Evolutionary conservation across 176 grass and related monocot species (phyloP), one percentile per base, ranked within the genome.

Genomic region (Lolium multiflorum): DNA sequence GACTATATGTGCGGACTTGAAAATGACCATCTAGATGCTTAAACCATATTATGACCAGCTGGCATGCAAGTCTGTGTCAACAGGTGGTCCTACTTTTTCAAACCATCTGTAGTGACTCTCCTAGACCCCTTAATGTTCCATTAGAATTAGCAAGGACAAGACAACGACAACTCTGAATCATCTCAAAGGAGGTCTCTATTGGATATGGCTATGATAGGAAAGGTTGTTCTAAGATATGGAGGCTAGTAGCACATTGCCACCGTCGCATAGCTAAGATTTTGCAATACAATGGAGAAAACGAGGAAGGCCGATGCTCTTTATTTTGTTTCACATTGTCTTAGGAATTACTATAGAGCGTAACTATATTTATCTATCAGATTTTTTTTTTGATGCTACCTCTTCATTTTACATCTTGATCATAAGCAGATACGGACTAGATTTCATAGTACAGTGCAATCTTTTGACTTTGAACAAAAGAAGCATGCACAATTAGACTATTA

Each of bases 21-120:
- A 95, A 91, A 93, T 95, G 89, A 92, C 83, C n/a, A 13, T 21
- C 47, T 54, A 48, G 3, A 81, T 39, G 67, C 28, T 98, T 68
- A 95, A 89, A 70, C 89, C 86, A 37, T 98, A 95, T 28, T 93
- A 88, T 86, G 85, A 82, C 11, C 95, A 98, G 74, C 63, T 98
- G 63, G 95, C 93, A 9, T 93, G 95, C 77, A 95, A 92, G 78
- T 20, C 58, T 48, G 47, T 44, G 2, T 66, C 76, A 43, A 43
- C 41, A 26, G 71, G 37, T 76, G 39, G 41, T 43, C 41, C 72
- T 79, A 1, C 2, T n/a, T 2, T 31, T 82, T 64, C 10, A 55
- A 82, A 25, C 43, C 17, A 6, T 1, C 17, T 79, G 2, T 57
- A 59, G 74, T 91, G 37, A 92, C 79, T 12, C 95, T 97, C 63